Evolutionary conservation across 305 asterid species (phyloP), one percentile per base, ranked within the genome.

Genomic region (Fraxinus baroniana): DNA sequence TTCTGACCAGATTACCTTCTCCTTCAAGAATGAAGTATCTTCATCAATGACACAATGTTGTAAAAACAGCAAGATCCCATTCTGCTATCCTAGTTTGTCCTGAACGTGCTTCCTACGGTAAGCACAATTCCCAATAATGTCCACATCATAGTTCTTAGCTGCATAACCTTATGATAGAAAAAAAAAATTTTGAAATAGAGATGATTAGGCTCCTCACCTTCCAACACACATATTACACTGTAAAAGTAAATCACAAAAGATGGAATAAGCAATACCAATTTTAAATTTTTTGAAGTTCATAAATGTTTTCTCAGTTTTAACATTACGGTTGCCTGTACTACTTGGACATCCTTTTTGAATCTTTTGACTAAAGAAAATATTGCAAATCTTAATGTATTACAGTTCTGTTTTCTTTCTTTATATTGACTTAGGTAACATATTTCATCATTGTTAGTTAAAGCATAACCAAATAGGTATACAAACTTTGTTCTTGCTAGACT

Each of bases 351-450:
- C 46, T 5, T 62, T 62, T 8, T 2, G 72, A 10, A 28, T n/a
- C 49, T 77, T 77, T 80, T 57, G 78, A 74, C 32, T 82, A 36
- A 76, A 75, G 66, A 30, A 12, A 74, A 79, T 30, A 12, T 77
- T 78, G 30, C 44, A 36, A 41, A 32, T 33, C 30, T 32, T 57
- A 26, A 80, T 32, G 30, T 76, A 49, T 55, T 79, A 64, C 76
- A 74, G 55, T 75, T 81, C 7, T 13, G 10, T 66, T 22, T 60
- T 20, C 41, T 55, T 28, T 57, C 60, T 30, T 44, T 68, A 26
- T n/a, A 57, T 57, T 30, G 17, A 37, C 26, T 44, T 39, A 68
- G 15, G 18, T 12, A 37, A 15, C 70, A 1, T 57, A 8, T 26
- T 52, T 70, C 26, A 15, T 13, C 6, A 49, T 39, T 57, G 2